Evolutionary conservation across 345 rosid species (phyloP).

Genomic region (Combretum micranthum): DNA sequence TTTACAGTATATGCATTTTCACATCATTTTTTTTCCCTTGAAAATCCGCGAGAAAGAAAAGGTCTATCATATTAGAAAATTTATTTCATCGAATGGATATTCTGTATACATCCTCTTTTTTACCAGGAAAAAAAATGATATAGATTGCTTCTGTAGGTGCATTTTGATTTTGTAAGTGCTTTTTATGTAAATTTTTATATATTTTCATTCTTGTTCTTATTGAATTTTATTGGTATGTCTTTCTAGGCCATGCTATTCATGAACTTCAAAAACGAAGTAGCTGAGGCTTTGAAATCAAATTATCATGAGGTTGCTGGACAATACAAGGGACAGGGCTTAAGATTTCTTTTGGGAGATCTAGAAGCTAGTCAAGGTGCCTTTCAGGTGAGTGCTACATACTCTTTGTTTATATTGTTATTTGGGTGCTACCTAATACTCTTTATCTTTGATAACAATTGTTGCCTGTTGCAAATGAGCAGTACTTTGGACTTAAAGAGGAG

Average conservation of each 20-base stretch:
- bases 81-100: too few relatives aligned
- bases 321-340: slow-evolving; percentile 56
- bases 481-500: slow-evolving; percentile 76
- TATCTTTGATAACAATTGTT: slow-evolving; percentile 3
- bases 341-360: slow-evolving; percentile 83
- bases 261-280: slow-evolving; percentile 47
- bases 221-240: too few relatives aligned
- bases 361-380: slow-evolving; percentile 82
- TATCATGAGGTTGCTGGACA: slow-evolving; percentile 68
- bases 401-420: not conserved
- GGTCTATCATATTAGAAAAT: too few relatives aligned
- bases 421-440: not conserved
- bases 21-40: too few relatives aligned
- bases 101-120: too few relatives aligned
- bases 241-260: slow-evolving; percentile 80
- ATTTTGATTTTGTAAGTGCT: too few relatives aligned
- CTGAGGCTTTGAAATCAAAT: slow-evolving; percentile 59
- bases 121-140: too few relatives aligned
- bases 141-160: too few relatives aligned
- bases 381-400: slow-evolving; percentile 42
- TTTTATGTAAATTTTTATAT: too few relatives aligned
- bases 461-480: slow-evolving; percentile 41
- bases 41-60: too few relatives aligned
- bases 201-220: too few relatives aligned
- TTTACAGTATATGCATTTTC: too few relatives aligned